Evolutionary conservation across 441 rosid species (phyloP).

Genomic region (Adansonia gregorii): DNA sequence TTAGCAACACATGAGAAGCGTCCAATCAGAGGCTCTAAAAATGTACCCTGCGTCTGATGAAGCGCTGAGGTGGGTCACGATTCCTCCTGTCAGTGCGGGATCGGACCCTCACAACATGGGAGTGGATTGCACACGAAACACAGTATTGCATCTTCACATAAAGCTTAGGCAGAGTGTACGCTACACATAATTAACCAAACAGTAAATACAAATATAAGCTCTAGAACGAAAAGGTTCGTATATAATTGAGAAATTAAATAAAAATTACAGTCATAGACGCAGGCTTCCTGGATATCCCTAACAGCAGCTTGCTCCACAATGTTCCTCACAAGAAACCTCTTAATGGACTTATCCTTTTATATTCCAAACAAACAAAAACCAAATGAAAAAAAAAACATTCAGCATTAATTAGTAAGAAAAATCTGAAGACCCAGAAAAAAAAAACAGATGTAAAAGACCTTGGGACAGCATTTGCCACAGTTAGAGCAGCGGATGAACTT

Average conservation of each 20-base stretch:
- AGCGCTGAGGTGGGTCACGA: conserved; percentile 86
- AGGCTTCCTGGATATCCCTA: conserved; percentile 91
- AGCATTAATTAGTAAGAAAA: not conserved
- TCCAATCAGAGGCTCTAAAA: not conserved
- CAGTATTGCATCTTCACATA: conserved; percentile 90
- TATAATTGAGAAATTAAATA: not conserved
- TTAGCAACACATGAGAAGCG: not conserved
- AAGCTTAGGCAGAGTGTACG: conserved; percentile 79
- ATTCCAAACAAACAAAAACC: too few relatives aligned
- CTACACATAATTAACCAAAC: conserved; percentile 38
- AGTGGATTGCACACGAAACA: conserved; percentile 88
- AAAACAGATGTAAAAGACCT: conserved; percentile 42
- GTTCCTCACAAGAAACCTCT: conserved; percentile 92
- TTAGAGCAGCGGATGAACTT: conserved; percentile 95
- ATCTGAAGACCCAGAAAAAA: not conserved
- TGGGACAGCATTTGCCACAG: conserved; percentile 95
- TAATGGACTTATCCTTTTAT: conserved; percentile 56
- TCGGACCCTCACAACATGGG: conserved; percentile 89
- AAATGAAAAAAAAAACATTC: not conserved
- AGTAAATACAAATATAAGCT: not conserved
- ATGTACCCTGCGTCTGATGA: conserved; percentile 81
- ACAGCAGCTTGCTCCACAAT: conserved; percentile 95
- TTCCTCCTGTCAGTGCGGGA: conserved; percentile 76
- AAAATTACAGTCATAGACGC: conserved; percentile 71
- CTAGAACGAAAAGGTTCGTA: not conserved